Percentiles rank a stretch among this genome's conserved stretches.
Evolutionary conservation across 306 rosid genomes (phyloP).

Genomic region (Gastrolobium villosum): DNA sequence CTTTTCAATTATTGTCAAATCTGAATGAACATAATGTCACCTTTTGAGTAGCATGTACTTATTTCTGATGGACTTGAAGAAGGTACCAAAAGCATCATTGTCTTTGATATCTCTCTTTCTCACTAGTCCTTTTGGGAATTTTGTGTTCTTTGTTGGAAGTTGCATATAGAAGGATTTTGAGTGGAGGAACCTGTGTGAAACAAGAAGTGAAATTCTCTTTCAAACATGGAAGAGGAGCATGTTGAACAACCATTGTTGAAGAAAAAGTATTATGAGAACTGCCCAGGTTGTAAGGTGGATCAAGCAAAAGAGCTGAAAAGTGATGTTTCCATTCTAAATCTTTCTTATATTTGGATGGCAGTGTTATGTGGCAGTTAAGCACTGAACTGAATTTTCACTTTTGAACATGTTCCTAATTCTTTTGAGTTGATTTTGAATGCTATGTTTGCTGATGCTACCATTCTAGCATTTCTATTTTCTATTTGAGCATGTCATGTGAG

Average conservation of each 20-base stretch:
- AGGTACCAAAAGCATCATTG: too few species aligned
- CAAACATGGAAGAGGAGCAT: constrained; percentile 51
- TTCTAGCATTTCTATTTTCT: too few species aligned
- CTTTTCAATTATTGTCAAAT: too few species aligned
- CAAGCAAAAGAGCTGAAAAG: constrained; percentile 45
- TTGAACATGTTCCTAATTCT: not conserved
- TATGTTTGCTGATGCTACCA: too few species aligned
- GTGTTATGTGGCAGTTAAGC: constrained; percentile 62
- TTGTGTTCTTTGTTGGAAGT: not conserved
- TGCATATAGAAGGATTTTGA: not conserved
- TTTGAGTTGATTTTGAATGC: too few species aligned
- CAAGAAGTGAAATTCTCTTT: too few species aligned
- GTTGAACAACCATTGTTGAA: constrained; percentile 52
- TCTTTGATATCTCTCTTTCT: not conserved
- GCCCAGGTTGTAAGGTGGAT: constrained; percentile 71
- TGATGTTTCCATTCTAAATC: constrained; percentile 57
- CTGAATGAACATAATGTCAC: too few species aligned
- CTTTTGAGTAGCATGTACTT: too few species aligned
- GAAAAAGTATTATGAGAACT: constrained; percentile 57
- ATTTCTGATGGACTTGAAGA: too few species aligned
- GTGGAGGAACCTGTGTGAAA: not conserved
- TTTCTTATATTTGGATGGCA: constrained; percentile 51
- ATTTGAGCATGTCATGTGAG: too few species aligned
- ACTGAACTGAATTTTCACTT: not conserved
- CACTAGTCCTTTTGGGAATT: not conserved